Conservation (phyloP, 208 protist species). For the Acanthamoeba lenticulata region DNA sequence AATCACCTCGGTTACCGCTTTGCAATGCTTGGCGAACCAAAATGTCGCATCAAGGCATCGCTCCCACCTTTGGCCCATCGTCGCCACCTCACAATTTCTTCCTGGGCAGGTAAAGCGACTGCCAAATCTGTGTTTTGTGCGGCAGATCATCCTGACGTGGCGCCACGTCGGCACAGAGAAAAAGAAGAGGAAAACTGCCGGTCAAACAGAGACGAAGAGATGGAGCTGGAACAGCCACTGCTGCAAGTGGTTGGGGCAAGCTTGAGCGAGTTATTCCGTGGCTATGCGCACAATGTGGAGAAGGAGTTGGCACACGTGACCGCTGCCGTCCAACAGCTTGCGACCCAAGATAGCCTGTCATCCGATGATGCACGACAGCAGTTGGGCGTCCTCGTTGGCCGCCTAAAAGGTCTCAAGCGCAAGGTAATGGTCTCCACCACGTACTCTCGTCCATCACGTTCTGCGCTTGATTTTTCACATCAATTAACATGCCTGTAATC, state of each 20-base stretch:
- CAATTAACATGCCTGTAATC: not conserved
- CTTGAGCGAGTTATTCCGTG: not conserved
- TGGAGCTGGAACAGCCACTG: conserved; percentile 59
- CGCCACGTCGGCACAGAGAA: not conserved
- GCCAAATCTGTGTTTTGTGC: too few species aligned
- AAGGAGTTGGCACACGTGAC: conserved; percentile 42
- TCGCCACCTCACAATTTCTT: not conserved
- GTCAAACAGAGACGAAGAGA: not conserved
- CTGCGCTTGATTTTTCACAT: not conserved
- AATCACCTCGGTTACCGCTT: not conserved
- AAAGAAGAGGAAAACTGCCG: not conserved
- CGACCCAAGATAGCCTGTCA: not conserved
- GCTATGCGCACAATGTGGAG: conserved; percentile 35
- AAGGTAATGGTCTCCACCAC: not conserved
- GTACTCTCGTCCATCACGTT: not conserved
- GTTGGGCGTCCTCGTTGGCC: not conserved
- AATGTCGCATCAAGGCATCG: not conserved
- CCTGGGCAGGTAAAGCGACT: too few species aligned
- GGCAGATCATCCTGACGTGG: not conserved
- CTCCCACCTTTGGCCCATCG: not conserved
- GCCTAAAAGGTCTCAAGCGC: conserved; percentile 65
- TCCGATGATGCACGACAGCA: conserved; percentile 5
- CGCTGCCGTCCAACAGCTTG: not conserved
- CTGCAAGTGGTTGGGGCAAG: conserved; percentile 22
- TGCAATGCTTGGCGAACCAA: not conserved